A percentile compares a stretch with the other conserved stretches of the same genome.
Conservation (phyloP, 495 filamentous ascomycete genomes). For the Neurospora hispaniola region DNA sequence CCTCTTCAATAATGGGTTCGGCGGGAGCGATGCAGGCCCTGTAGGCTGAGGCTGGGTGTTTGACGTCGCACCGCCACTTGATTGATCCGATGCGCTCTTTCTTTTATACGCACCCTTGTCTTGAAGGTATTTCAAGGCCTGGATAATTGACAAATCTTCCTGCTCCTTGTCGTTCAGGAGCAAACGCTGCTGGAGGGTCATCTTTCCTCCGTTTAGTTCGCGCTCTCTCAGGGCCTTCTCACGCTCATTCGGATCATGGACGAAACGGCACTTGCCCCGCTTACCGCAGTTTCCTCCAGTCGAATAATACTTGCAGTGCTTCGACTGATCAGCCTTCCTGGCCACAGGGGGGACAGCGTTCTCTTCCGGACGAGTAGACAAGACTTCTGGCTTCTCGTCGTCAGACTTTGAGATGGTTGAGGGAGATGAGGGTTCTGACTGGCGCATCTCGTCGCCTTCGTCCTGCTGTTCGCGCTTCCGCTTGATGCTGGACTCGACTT, state of each 20-base stretch:
- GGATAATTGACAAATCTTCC: slow-evolving; percentile 44
- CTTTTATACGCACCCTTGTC: slow-evolving; percentile 27
- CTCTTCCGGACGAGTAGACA: slow-evolving; percentile 30
- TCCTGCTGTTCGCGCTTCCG: slow-evolving; percentile 46
- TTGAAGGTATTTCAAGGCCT: slow-evolving; percentile 40
- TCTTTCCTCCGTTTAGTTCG: slow-evolving; percentile 42
- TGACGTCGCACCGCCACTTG: slow-evolving; percentile 1
- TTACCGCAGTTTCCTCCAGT: slow-evolving; percentile 51
- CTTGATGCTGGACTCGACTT: slow-evolving; percentile 44
- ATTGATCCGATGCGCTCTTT: neutral
- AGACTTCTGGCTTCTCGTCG: slow-evolving; percentile 39
- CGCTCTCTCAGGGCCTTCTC: slow-evolving; percentile 42
- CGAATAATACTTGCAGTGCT: slow-evolving; percentile 51
- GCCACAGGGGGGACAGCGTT: slow-evolving; percentile 29
- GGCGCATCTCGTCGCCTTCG: slow-evolving; percentile 45
- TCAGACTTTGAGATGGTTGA: slow-evolving; percentile 29
- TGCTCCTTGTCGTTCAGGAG: slow-evolving; percentile 47
- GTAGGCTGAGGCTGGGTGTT: neutral
- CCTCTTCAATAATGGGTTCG: slow-evolving; percentile 11
- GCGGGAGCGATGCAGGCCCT: slow-evolving; percentile 5
- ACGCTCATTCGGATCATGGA: slow-evolving; percentile 43
- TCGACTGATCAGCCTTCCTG: slow-evolving; percentile 38
- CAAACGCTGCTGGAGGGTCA: slow-evolving; percentile 46
- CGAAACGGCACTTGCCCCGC: slow-evolving; percentile 55
- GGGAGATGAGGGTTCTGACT: slow-evolving; percentile 26